phyloP scores from a whole-genome alignment of 192 early-diverging fungal species.

The Coemansia sp. region DNA sequence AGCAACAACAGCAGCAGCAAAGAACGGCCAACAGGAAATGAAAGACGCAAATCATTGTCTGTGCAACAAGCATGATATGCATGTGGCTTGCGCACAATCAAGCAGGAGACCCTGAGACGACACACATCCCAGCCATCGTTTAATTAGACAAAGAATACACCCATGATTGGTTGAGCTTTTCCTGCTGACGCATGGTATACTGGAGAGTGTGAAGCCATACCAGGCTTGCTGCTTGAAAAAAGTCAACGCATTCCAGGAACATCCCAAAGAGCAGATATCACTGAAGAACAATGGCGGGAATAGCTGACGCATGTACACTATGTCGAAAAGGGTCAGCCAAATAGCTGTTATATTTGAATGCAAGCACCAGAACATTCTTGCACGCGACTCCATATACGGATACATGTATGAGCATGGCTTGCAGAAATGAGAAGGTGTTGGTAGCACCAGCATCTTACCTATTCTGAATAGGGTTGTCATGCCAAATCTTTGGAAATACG shows the following conservation, averaged over 20 bases:
- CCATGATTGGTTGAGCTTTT: not conserved
- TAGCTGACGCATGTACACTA: not conserved
- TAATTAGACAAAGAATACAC: not conserved
- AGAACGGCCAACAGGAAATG: not conserved
- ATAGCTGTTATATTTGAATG: not conserved
- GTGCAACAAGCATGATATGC: not conserved
- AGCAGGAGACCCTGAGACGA: not conserved
- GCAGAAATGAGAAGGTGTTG: not conserved
- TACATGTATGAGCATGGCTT: not conserved
- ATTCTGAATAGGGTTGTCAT: slow-evolving; percentile 59
- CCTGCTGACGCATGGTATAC: not conserved
- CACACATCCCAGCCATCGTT: not conserved
- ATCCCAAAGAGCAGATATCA: not conserved
- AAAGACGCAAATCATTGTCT: slow-evolving; percentile 4
- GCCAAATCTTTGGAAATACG: slow-evolving; percentile 67
- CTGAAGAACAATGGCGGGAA: not conserved
- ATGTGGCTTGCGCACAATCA: slow-evolving; percentile 5
- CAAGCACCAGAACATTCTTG: not conserved
- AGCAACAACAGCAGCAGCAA: not conserved
- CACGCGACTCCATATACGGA: not conserved
- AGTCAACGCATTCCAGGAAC: not conserved
- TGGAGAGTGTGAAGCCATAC: not conserved
- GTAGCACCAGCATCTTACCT: slow-evolving; percentile 28
- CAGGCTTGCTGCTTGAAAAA: not conserved
- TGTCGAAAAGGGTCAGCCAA: not conserved